A percentile compares a stretch with the other conserved stretches of the same genome.
These are phyloP conservation scores for Nitzschia sp. DNA, from an alignment of 108 stramenopile species.

Conservation along the genomic window DNA sequence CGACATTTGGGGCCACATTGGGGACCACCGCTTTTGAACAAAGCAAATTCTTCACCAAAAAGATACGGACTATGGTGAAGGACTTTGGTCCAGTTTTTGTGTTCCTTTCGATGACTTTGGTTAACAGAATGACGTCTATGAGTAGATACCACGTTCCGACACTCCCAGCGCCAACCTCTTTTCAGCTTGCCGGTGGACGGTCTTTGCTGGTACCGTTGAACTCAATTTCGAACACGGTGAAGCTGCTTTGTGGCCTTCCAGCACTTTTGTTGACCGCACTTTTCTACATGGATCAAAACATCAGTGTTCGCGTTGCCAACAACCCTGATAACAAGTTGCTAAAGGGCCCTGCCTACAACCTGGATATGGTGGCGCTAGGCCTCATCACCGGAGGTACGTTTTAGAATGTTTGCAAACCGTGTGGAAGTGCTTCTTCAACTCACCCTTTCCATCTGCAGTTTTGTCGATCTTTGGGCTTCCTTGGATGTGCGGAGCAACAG, in stretches of 20 bases:
- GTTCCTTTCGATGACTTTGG: conserved; percentile 74
- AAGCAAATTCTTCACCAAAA: conserved; percentile 70
- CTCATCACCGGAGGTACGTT: conserved; percentile 77
- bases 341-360: conserved; percentile 90
- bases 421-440: neutral
- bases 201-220: conserved; percentile 69
- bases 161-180: conserved; percentile 68
- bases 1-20: conserved; percentile 69
- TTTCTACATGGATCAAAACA: conserved; percentile 97
- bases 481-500: conserved; percentile 98
- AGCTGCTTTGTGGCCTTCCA: conserved; percentile 81
- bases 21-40: conserved; percentile 66
- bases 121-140: conserved; percentile 63
- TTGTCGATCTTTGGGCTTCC: conserved; percentile 89
- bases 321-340: conserved; percentile 85
- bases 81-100: conserved; percentile 92
- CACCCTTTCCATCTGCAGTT: conserved; percentile 27
- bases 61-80: conserved; percentile 74
- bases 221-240: conserved; percentile 56
- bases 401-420: neutral
- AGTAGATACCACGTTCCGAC: conserved; percentile 77
- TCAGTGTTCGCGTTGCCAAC: conserved; percentile 90
- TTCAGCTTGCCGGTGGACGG: conserved; percentile 79
- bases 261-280: conserved; percentile 83
- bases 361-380: conserved; percentile 91